Base-by-base conservation (phyloP, 2,329 filamentous ascomycete species). In the Exophiala bonariae region DNA sequence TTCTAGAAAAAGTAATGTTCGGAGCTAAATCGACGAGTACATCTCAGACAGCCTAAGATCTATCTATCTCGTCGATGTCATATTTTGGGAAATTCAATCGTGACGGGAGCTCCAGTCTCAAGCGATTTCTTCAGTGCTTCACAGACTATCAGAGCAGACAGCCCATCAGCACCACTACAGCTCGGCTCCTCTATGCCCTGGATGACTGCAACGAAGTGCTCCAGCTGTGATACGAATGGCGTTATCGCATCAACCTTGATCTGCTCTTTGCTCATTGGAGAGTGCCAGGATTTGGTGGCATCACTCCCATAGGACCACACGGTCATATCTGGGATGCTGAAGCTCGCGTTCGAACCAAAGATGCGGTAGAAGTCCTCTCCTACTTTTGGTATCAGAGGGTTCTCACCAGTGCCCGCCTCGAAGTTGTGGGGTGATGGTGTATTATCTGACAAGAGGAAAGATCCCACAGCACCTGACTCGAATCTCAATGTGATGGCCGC, bases 381-480 rank as follows among this genome's bases (percentile, higher is more conserved):
- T 13, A 44, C 35, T 17, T 28, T 34, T 8, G 50, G 48, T 18
- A 56, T 39, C 11, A 36, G 10, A 20, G 53, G 53, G 33, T 56
- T 56, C 28, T 56, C 53, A 4, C 53, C 53, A 2, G 53, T 54
- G 6, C 50, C 53, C 3, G 41, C 19, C 22, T 54, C 53, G 31
- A 47, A 54, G 11, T 23, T 42, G 19, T 48, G 35, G 2, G 50
- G 47, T 11, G 44, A 54, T 2, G 33, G 26, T n/a, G 35, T 30
- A 36, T 44, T 36, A 23, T 56, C 53, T 6, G 31, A 30, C n/a
- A 52, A 30, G 11, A 54, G 17, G 30, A 54, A 51, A 3, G 50
- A 41, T n/a, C 50, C 53, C 11, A 56, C 53, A 4, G 44, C 41
- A 22, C 50, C 53, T 8, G 11, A 42, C 10, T 16, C 19, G 31